Conservation (phyloP, 1,139 yeast genomes). For the Kazachstania sp. region DNA sequence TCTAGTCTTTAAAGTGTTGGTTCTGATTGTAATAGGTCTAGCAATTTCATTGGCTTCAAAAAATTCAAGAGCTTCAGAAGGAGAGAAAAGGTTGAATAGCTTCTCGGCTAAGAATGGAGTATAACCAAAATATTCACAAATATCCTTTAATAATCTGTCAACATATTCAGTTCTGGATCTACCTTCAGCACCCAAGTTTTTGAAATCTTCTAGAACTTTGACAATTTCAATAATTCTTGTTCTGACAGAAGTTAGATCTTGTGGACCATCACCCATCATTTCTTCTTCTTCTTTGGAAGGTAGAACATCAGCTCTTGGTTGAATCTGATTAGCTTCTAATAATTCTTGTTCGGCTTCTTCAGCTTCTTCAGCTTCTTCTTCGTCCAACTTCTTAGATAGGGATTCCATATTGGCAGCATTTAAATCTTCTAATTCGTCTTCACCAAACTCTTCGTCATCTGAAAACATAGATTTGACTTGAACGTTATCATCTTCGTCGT, state of each 20-base stretch:
- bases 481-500: conserved; percentile 40
- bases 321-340: conserved; percentile 47
- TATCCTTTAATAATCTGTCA: conserved; percentile 70
- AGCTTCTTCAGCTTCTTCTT: conserved; percentile 64
- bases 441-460: conserved; percentile 61
- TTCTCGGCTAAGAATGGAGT: conserved; percentile 91
- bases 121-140: conserved; percentile 93
- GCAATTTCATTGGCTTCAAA: conserved; percentile 97
- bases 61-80: conserved; percentile 94
- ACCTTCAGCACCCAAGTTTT: conserved; percentile 76
- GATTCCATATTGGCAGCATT: conserved; percentile 88
- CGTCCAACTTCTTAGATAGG: conserved; percentile 58
- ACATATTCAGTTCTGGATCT: conserved; percentile 75
- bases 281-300: conserved; percentile 57
- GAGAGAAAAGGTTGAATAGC: conserved; percentile 80
- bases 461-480: conserved; percentile 75
- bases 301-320: conserved; percentile 62
- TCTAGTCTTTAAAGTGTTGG: conserved; percentile 88
- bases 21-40: conserved; percentile 92
- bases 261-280: conserved; percentile 43
- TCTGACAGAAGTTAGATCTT: conserved; percentile 73
- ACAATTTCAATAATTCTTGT: conserved; percentile 94
- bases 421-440: conserved; percentile 70
- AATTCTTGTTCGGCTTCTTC: conserved; percentile 73
- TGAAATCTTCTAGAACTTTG: conserved; percentile 90